Conservation (phyloP, 208 protist species). For the Acanthamoeba healyi region DNA sequence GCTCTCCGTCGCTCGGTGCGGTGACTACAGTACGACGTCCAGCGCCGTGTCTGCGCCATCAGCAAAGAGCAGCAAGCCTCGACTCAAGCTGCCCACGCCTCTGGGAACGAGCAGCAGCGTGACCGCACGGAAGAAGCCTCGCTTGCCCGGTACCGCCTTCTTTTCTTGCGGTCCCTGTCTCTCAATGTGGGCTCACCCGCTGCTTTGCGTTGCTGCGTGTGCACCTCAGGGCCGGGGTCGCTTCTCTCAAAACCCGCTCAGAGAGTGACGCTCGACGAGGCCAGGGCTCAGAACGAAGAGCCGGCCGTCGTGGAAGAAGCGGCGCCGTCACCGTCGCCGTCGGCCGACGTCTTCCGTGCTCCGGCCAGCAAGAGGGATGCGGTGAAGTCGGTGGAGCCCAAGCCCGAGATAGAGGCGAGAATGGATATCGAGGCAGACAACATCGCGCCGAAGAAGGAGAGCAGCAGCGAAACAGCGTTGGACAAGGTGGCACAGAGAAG, state of each 20-base stretch:
- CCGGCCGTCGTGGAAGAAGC: not conserved
- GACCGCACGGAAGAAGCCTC: not conserved
- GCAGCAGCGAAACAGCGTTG: not conserved
- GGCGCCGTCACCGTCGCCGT: not conserved
- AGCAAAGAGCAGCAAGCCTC: not conserved
- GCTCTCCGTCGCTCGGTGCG: too few relatives aligned
- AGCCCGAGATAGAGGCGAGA: not conserved
- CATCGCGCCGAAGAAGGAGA: not conserved
- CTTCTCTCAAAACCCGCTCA: conserved; percentile 28
- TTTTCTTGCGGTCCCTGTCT: not conserved
- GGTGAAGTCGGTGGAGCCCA: not conserved
- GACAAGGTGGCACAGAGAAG: not conserved
- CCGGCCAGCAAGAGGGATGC: not conserved
- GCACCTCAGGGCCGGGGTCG: not conserved
- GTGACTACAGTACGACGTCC: not conserved
- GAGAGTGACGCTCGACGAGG: conserved; percentile 3
- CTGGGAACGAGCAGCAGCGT: not conserved
- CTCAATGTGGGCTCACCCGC: not conserved
- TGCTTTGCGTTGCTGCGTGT: not conserved
- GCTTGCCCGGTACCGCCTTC: not conserved
- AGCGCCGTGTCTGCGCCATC: not conserved
- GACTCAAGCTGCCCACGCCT: conserved; percentile 17
- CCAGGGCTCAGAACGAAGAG: not conserved
- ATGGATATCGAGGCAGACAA: not conserved
- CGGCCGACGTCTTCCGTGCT: not conserved